These are phyloP conservation scores for Fusarium acutatum DNA, from an alignment of 2,329 filamentous ascomycete species.

Conservation along the genomic window DNA sequence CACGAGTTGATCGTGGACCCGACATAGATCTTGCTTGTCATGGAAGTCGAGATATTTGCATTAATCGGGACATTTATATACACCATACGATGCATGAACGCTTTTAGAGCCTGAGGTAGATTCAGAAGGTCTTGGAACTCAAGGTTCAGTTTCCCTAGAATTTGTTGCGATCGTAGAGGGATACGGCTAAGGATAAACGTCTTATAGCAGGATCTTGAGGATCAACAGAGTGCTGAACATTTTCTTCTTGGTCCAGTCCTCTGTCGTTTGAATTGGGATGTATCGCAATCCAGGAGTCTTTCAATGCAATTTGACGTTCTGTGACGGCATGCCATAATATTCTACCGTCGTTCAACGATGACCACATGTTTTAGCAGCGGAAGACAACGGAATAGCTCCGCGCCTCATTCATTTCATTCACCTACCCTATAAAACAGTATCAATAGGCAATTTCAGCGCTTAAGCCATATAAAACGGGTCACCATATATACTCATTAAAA, in stretches of 20 bases:
- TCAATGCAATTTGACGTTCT: background rate
- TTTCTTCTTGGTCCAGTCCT: background rate
- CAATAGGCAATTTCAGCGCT: background rate
- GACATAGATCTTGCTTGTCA: background rate
- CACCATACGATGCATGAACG: background rate
- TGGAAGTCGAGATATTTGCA: background rate
- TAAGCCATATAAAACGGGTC: fast-evolving
- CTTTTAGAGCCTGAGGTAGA: background rate
- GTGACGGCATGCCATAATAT: background rate
- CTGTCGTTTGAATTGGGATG: background rate
- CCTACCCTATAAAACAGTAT: background rate
- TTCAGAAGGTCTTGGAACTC: background rate
- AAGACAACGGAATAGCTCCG: background rate
- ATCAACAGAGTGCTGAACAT: background rate
- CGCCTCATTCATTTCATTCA: background rate
- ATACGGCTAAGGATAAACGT: background rate
- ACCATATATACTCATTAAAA: background rate
- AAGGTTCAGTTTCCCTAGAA: background rate
- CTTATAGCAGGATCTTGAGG: background rate
- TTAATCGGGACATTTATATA: background rate
- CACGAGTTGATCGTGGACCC: background rate
- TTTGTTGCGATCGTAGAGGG: background rate
- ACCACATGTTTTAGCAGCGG: background rate
- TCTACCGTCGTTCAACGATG: background rate
- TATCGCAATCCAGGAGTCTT: background rate